Evolutionary conservation across 495 filamentous ascomycete species (phyloP).

Genomic region (Hyaloscypha variabilis): DNA sequence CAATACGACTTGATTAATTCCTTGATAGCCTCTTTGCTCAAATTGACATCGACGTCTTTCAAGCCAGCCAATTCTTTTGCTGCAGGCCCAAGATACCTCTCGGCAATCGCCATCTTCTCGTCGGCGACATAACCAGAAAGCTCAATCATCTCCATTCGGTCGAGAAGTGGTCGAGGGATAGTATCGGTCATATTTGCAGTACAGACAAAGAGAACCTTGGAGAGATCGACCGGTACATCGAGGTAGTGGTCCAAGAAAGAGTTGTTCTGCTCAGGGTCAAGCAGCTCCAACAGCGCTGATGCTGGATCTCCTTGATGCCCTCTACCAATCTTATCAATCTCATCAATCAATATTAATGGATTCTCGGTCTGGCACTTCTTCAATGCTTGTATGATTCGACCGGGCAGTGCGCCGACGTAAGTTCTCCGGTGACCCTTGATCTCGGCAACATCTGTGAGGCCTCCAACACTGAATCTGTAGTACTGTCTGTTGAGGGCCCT

Average conservation of each 20-base stretch:
- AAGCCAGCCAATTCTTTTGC: conserved; percentile 90
- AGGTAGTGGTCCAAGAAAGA: conserved; percentile 99
- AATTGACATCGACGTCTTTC: conserved; percentile 85
- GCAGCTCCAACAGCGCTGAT: conserved; percentile 88
- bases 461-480: conserved; percentile 97
- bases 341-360: conserved; percentile 94
- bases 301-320: conserved; percentile 97
- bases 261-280: conserved; percentile 97
- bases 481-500: conserved; percentile 93
- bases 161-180: conserved; percentile 90
- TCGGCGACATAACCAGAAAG: conserved; percentile 96
- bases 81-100: conserved; percentile 86
- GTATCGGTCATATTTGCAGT: conserved; percentile 99
- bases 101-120: conserved; percentile 98
- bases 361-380: conserved; percentile 99
- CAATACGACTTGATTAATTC: conserved; percentile 99
- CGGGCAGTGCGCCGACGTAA: conserved; percentile 95
- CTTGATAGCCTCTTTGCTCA: conserved; percentile 82
- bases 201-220: conserved; percentile 98
- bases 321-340: conserved; percentile 95
- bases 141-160: conserved; percentile 98
- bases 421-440: conserved; percentile 98
- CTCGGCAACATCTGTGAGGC: conserved; percentile 97
- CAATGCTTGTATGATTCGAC: conserved; percentile 94
- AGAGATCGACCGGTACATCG: conserved; percentile 97